Evolutionary conservation across 2,329 filamentous ascomycete species (phyloP), one percentile per base, ranked within the genome.

Genomic region (Didymella pomorum): DNA sequence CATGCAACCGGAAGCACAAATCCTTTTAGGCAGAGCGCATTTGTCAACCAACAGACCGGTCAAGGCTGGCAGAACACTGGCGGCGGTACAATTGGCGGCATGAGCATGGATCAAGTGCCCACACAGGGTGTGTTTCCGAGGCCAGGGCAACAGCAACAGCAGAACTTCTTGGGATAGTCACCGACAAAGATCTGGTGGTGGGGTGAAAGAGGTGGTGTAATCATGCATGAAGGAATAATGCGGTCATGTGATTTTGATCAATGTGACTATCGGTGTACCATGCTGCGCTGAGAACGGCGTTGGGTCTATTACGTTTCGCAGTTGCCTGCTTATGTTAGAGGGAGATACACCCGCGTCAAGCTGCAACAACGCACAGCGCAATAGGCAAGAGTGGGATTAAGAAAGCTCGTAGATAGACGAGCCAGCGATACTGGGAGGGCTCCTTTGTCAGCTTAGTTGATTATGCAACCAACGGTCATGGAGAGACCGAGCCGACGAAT

Each of bases 1-100:
- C 92, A 94, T 70, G 85, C 89, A 1, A 97, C 93, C 0, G 93
- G 93, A 9, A 92, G 87, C 70, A 97, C 93, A 2, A 99, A 99
- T 71, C 95, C 95, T 0, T 98, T 98, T 84, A 86, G 95, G 16
- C 93, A 98, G 73, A 92, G 90, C 44, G 87, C 89, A 4, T 96
- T 97, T 75, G 89, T 96, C 51, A 95, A 96, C 72, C 93, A 96
- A 71, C 84, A 88, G 62, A 96, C 93, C 0, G 93, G 94, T 0
- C 84, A 91, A 76, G 92, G 92, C 1, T 98, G 95, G 92, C 93
- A 97, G 75, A 85, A 89, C 63, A 86, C 75, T 4, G 87, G 89
- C 65, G 87, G 91, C 71, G 86, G 89, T 9, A 94, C 95, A 4
- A 90, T 96, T 63, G 92, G 93, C 4, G 86, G 86, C 2, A 76